These are phyloP conservation scores for Botryotinia convoluta DNA, from an alignment of 2,329 filamentous ascomycete genomes.

Conservation along the genomic window DNA sequence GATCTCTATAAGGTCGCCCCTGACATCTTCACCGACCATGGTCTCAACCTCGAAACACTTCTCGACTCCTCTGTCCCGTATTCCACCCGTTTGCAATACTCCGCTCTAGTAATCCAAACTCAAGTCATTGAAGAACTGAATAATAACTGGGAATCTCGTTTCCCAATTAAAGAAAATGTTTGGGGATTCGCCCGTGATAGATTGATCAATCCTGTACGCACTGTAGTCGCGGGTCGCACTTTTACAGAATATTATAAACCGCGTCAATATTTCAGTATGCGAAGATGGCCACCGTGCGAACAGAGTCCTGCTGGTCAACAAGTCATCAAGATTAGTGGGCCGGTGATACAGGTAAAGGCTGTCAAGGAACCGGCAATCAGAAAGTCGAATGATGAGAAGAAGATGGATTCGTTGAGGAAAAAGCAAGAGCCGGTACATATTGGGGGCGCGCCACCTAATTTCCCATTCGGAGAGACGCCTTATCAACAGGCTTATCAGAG, in stretches of 20 bases:
- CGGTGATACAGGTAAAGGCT: conserved; percentile 16
- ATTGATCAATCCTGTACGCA: not conserved
- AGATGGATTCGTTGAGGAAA: not conserved
- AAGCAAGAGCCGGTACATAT: conserved; percentile 20
- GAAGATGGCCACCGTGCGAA: conserved; percentile 27
- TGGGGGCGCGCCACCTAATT: conserved; percentile 16
- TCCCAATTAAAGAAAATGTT: conserved; percentile 32
- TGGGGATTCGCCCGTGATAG: conserved; percentile 33
- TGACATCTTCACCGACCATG: conserved; percentile 25
- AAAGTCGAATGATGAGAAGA: not conserved
- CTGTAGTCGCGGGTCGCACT: not conserved
- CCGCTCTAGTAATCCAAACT: conserved; percentile 17
- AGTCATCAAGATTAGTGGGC: conserved; percentile 25
- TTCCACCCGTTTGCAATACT: not conserved
- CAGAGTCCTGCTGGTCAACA: conserved; percentile 25
- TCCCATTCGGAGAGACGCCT: conserved; percentile 36
- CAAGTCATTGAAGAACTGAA: conserved; percentile 34
- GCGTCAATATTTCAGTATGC: conserved; percentile 29
- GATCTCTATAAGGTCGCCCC: conserved; percentile 29
- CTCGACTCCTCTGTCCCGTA: conserved; percentile 12
- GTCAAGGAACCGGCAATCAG: not conserved
- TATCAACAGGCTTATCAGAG: conserved; percentile 31
- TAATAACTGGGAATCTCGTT: conserved; percentile 34
- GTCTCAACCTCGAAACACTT: conserved; percentile 2
- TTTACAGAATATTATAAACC: not conserved